phyloP scores from a whole-genome alignment of 805 yeast genomes.

The Metschnikowia arizonensis region DNA sequence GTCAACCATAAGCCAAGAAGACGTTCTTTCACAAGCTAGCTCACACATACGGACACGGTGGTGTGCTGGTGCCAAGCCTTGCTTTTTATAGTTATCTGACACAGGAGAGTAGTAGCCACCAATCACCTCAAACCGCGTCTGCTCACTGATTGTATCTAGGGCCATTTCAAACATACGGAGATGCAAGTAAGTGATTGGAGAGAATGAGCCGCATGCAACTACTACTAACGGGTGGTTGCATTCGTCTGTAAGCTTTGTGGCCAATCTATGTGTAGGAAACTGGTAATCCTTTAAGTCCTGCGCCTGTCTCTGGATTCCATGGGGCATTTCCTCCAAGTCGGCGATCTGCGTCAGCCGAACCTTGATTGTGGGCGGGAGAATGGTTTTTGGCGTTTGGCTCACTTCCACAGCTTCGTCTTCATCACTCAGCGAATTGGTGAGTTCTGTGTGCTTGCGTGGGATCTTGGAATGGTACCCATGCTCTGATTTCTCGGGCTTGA shows the following conservation, averaged over 20 bases:
- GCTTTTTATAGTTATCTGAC: slow-evolving; percentile 85
- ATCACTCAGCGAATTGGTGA: slow-evolving; percentile 45
- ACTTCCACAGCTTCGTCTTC: slow-evolving; percentile 18
- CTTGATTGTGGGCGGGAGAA: slow-evolving; percentile 41
- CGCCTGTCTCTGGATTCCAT: slow-evolving; percentile 88
- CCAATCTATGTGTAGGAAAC: slow-evolving; percentile 86
- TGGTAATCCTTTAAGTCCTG: slow-evolving; percentile 59
- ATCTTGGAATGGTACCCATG: slow-evolving; percentile 36
- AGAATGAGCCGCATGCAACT: slow-evolving; percentile 96
- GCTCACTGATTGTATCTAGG: slow-evolving; percentile 84
- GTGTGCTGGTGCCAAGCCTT: slow-evolving; percentile 82
- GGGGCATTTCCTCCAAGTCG: slow-evolving; percentile 95
- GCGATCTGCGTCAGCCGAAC: slow-evolving; percentile 68
- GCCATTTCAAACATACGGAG: slow-evolving; percentile 99
- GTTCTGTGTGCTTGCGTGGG: slow-evolving; percentile 55
- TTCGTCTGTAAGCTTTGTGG: slow-evolving; percentile 63
- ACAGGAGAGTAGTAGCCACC: slow-evolving; percentile 98
- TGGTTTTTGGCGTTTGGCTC: slow-evolving; percentile 12
- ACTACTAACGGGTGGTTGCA: slow-evolving; percentile 85
- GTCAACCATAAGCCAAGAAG: slow-evolving; percentile 98
- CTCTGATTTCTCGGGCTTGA: slow-evolving; percentile 11
- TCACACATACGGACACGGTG: slow-evolving; percentile 98
- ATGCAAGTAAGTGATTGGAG: slow-evolving; percentile 93
- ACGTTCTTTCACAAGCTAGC: slow-evolving; percentile 93
- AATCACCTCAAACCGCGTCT: slow-evolving; percentile 88